phyloP scores from a whole-genome alignment of 2,329 filamentous ascomycete species.

The Hirsutella rhossiliensis region DNA sequence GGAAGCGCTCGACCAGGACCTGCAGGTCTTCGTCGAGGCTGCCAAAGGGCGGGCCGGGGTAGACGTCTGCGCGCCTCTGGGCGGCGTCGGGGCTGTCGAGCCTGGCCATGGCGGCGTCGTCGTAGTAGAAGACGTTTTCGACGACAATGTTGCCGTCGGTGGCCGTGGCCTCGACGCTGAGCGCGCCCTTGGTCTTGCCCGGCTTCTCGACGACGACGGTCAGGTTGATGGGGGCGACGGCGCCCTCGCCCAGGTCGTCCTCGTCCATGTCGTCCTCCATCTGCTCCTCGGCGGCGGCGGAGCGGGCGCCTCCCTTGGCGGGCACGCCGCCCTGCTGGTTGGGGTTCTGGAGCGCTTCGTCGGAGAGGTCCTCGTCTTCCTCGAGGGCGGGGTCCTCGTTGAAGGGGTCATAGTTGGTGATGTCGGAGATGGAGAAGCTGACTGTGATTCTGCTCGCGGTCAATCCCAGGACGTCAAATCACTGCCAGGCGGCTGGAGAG shows the following conservation, averaged over 20 bases:
- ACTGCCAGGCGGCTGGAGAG: too few species aligned
- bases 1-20: constrained; percentile 79
- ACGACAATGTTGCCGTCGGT: constrained; percentile 80
- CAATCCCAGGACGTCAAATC: neutral
- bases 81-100: constrained; percentile 63
- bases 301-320: constrained; percentile 34
- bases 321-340: constrained; percentile 44
- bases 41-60: constrained; percentile 84
- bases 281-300: constrained; percentile 35
- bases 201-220: constrained; percentile 85
- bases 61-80: constrained; percentile 65
- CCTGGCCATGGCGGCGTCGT: constrained; percentile 64
- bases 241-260: constrained; percentile 41
- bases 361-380: constrained; percentile 25
- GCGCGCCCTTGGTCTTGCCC: constrained; percentile 55
- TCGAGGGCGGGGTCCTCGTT: constrained; percentile 24
- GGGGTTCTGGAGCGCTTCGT: constrained; percentile 34
- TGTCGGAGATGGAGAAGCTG: constrained; percentile 30
- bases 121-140: constrained; percentile 84
- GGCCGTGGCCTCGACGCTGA: constrained; percentile 76
- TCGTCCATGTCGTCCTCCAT: constrained; percentile 33
- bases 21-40: constrained; percentile 95
- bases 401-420: constrained; percentile 26
- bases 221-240: constrained; percentile 67
- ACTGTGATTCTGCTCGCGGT: constrained; percentile 25